Percentiles rank a stretch among this genome's conserved stretches.
phyloP scores from a whole-genome alignment of 345 rosid genomes.

The Erysimum cheiranthoides region DNA sequence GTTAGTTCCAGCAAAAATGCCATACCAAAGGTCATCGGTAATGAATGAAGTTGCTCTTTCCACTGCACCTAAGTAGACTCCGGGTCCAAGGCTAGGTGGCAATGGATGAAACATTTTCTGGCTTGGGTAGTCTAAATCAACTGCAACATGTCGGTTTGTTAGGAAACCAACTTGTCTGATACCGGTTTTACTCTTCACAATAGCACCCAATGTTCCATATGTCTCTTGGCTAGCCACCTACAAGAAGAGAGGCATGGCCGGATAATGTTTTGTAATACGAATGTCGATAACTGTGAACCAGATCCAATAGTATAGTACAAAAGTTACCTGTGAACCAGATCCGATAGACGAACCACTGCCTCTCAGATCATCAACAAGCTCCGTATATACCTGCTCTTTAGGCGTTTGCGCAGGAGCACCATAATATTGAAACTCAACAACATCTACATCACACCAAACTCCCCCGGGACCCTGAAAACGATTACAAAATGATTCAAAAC shows the following conservation, averaged over 20 bases:
- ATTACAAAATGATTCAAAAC: neutral
- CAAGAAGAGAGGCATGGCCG: slow-evolving; percentile 1
- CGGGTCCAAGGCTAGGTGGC: slow-evolving; percentile 86
- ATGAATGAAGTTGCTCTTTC: slow-evolving; percentile 89
- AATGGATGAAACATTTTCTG: slow-evolving; percentile 92
- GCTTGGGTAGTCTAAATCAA: slow-evolving; percentile 79
- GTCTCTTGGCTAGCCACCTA: slow-evolving; percentile 89
- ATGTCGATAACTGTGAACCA: slow-evolving; percentile 64
- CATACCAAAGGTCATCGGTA: slow-evolving; percentile 86
- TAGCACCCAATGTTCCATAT: slow-evolving; percentile 86
- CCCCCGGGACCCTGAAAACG: slow-evolving; percentile 90
- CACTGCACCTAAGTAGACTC: slow-evolving; percentile 84
- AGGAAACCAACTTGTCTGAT: slow-evolving; percentile 75
- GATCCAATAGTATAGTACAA: slow-evolving; percentile 54
- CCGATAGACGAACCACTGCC: slow-evolving; percentile 76
- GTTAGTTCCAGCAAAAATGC: slow-evolving; percentile 80
- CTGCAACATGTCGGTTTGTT: slow-evolving; percentile 88
- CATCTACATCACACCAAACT: slow-evolving; percentile 90
- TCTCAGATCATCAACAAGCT: slow-evolving; percentile 75
- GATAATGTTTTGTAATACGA: neutral
- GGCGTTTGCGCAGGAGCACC: slow-evolving; percentile 85
- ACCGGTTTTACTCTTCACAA: slow-evolving; percentile 79
- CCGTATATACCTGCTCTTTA: slow-evolving; percentile 76
- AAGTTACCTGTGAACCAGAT: slow-evolving; percentile 78
- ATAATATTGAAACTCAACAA: slow-evolving; percentile 78